Conservation (phyloP, 768 basidiomycete species). For the Tricholoma hemisulphureum region DNA sequence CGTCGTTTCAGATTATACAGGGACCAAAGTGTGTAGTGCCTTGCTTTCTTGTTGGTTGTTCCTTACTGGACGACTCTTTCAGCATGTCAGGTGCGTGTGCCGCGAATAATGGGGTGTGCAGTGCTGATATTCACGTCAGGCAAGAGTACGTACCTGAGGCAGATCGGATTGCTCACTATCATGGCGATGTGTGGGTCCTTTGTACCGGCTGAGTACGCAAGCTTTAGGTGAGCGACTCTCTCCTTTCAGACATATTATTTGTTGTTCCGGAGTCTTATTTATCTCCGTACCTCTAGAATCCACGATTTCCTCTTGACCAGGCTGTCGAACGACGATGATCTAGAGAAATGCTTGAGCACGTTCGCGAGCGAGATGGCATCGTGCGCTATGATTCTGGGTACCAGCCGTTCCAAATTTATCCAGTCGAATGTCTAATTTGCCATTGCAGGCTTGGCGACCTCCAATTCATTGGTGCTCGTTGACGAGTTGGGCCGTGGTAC, state of each 20-base stretch:
- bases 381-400: slow-evolving; percentile 87
- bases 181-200: slow-evolving; percentile 92
- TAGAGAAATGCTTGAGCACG: slow-evolving; percentile 87
- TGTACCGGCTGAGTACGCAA: slow-evolving; percentile 92
- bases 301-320: slow-evolving; percentile 84
- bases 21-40: slow-evolving; percentile 72
- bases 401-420: neutral
- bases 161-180: slow-evolving; percentile 77
- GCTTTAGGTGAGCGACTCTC: slow-evolving; percentile 57
- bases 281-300: slow-evolving; percentile 46
- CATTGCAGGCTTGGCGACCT: slow-evolving; percentile 61
- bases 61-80: neutral
- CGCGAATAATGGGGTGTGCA: neutral
- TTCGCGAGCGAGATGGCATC: slow-evolving; percentile 96
- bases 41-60: neutral
- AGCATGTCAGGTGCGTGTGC: slow-evolving; percentile 45
- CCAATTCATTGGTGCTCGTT: slow-evolving; percentile 73
- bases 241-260: neutral
- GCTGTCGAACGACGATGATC: slow-evolving; percentile 91
- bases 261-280: neutral
- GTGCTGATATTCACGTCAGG: slow-evolving; percentile 39
- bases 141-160: slow-evolving; percentile 91
- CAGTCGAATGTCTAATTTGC: neutral
- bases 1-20: slow-evolving; percentile 88
- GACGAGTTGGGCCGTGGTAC: slow-evolving; percentile 96